Evolutionary conservation across 768 basidiomycete genomes (phyloP).

Genomic region (Mycena albidolilacea): DNA sequence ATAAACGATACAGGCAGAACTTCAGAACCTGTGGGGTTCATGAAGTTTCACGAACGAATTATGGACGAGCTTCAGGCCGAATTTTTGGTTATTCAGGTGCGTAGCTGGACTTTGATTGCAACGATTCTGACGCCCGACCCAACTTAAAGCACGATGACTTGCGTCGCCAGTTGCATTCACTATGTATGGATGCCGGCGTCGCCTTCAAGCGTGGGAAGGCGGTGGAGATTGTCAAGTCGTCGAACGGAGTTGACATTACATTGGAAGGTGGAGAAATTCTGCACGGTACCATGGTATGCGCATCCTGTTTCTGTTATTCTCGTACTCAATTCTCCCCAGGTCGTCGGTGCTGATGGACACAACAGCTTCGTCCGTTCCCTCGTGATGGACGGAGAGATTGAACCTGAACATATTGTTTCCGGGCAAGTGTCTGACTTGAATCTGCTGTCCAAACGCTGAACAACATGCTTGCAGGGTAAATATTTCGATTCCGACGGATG

Average conservation of each 20-base stretch:
- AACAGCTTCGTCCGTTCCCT: conserved; percentile 53
- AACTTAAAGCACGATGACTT: conserved; percentile 29
- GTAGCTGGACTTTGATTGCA: neutral
- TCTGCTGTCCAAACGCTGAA: neutral
- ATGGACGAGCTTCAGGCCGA: conserved; percentile 31
- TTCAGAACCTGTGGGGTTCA: conserved; percentile 23
- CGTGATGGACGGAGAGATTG: conserved; percentile 8
- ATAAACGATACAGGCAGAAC: conserved; percentile 15
- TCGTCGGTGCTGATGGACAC: conserved; percentile 44
- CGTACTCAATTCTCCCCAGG: conserved; percentile 3
- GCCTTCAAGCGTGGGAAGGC: conserved; percentile 12
- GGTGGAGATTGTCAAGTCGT: neutral
- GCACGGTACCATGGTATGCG: conserved; percentile 23
- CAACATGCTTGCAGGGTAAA: conserved; percentile 6
- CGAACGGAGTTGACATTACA: neutral
- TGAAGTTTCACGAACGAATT: conserved; percentile 31
- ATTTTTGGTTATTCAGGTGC: conserved; percentile 30
- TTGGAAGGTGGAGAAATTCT: conserved; percentile 9
- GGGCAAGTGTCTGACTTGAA: conserved; percentile 4
- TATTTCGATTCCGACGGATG: conserved; percentile 29
- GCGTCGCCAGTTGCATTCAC: conserved; percentile 14
- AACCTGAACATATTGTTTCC: conserved; percentile 15
- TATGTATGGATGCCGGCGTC: conserved; percentile 29
- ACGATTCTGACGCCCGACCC: neutral
- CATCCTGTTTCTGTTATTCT: neutral